A percentile compares a stretch with the other conserved stretches of the same genome.
Evolutionary conservation across 192 early-diverging fungal genomes (phyloP).

Genomic region (Backusella westeae): DNA sequence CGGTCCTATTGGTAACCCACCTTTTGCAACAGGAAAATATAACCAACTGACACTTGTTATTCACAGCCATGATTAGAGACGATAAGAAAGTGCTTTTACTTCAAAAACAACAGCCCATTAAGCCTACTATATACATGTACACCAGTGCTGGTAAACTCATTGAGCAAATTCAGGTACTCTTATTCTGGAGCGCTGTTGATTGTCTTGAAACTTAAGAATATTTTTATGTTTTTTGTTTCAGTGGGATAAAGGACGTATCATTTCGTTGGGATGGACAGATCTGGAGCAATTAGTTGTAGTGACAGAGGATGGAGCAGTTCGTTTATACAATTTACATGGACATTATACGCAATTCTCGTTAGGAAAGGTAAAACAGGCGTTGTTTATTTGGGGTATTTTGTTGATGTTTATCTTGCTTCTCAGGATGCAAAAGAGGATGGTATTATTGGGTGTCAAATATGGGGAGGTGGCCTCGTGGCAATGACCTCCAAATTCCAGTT

Average conservation of each 20-base stretch:
- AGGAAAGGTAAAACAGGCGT: conserved; percentile 54
- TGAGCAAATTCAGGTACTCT: conserved; percentile 75
- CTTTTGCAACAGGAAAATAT: neutral
- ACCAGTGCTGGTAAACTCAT: conserved; percentile 83
- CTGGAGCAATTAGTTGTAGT: conserved; percentile 87
- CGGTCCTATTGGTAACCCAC: conserved; percentile 77
- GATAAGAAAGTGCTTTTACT: conserved; percentile 80
- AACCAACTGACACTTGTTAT: neutral
- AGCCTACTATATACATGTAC: conserved; percentile 83
- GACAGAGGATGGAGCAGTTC: conserved; percentile 79
- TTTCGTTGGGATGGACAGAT: conserved; percentile 92
- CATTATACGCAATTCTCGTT: conserved; percentile 77
- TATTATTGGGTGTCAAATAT: conserved; percentile 84
- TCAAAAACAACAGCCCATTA: conserved; percentile 67
- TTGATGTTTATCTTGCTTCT: neutral
- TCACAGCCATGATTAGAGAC: conserved; percentile 86
- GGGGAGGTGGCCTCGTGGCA: conserved; percentile 91
- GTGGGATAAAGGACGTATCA: conserved; percentile 88
- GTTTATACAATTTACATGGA: conserved; percentile 81
- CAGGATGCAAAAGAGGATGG: conserved; percentile 80
- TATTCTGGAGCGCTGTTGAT: neutral
- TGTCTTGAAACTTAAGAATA: neutral
- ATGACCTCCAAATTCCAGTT: conserved; percentile 81
- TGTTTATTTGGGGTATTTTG: neutral
- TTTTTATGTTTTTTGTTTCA: conserved; percentile 19